Evolutionary conservation across 352 stramenopile species (phyloP), one percentile per base, ranked within the genome.

Genomic region (Phytophthora pseudosyringae): DNA sequence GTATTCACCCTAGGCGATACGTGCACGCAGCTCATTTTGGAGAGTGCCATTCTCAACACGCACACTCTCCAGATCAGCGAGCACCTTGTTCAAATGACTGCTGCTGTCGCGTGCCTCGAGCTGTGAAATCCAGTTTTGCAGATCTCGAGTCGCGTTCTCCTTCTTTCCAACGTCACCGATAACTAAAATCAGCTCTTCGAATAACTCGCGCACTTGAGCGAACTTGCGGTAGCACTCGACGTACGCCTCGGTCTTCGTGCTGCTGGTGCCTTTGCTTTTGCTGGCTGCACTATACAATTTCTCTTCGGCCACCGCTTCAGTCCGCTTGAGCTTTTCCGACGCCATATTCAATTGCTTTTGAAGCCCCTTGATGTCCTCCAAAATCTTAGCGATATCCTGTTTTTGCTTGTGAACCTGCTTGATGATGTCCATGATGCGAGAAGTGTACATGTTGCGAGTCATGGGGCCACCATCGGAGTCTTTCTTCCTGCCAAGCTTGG

Each of bases 391-490:
- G 21, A 96, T 96, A 38, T 95, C 89, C 31, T 83, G 71, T 50
- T 95, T 97, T 52, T 97, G 88, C 71, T 96, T 96, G 63, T 92
- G 80, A 26, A 96, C 86, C 36, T 93, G 81, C 61, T 93, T 93
- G 75, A 94, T 97, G 60, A 97, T 96, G 61, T 96, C 90, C 78
- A 96, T 90, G 61, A 97, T 96, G 2, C 90, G 86, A 29, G 83
- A 81, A 26, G 83, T 96, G 74, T 97, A 97, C 62, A 90, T 85
- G 63, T 75, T 88, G 36, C 89, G 86, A n/a, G 55, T 90, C 84
- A 69, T 75, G 0, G 36, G 52, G 0, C 53, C 61, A n/a, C 46
- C 58, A 28, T 58, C 51, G 4, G 47, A 31, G 26, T 71, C 45
- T 13, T 54, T 58, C 25, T 67, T 69, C 46, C 66, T 66, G 44